A percentile compares a stretch with the other conserved stretches of the same genome.
These are phyloP conservation scores for Pleurotus sapidus DNA, from an alignment of 768 basidiomycete genomes.

Conservation along the genomic window DNA sequence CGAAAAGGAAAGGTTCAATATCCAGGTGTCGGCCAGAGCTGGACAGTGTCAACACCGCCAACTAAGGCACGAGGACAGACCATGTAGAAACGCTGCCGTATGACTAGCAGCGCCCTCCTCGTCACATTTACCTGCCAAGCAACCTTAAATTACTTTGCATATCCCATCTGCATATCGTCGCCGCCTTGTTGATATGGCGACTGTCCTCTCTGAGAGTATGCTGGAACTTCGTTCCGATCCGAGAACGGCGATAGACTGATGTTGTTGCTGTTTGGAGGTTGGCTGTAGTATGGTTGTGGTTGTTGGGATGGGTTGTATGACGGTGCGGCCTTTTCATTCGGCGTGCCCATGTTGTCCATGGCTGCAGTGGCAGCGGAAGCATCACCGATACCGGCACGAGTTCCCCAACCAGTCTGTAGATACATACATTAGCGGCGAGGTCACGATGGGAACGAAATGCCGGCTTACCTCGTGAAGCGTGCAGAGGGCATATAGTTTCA, in stretches of 20 bases:
- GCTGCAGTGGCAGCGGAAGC: slow-evolving; percentile 74
- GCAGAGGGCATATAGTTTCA: slow-evolving; percentile 90
- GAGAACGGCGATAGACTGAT: slow-evolving; percentile 7
- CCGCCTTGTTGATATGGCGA: slow-evolving; percentile 1
- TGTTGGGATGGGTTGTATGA: slow-evolving; percentile 13
- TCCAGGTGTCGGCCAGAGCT: not conserved
- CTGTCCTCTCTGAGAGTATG: not conserved
- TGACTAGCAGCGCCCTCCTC: not conserved
- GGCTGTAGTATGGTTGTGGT: slow-evolving; percentile 26
- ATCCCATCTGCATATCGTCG: slow-evolving; percentile 3
- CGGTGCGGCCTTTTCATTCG: slow-evolving; percentile 22
- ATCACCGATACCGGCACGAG: slow-evolving; percentile 91
- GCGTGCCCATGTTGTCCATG: slow-evolving; percentile 37
- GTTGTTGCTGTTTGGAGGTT: slow-evolving; percentile 10
- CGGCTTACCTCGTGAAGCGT: slow-evolving; percentile 77
- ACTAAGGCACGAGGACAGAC: not conserved
- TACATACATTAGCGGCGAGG: slow-evolving; percentile 6
- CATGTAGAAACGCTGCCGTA: not conserved
- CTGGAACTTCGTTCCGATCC: not conserved
- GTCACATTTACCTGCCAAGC: not conserved
- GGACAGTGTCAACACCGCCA: not conserved
- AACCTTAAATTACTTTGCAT: not conserved
- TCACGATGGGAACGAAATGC: not conserved
- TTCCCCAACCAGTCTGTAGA: slow-evolving; percentile 86
- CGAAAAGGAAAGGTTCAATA: no score